Conservation (phyloP, 176 grass and related monocot genomes). For the Musa itinerans region DNA sequence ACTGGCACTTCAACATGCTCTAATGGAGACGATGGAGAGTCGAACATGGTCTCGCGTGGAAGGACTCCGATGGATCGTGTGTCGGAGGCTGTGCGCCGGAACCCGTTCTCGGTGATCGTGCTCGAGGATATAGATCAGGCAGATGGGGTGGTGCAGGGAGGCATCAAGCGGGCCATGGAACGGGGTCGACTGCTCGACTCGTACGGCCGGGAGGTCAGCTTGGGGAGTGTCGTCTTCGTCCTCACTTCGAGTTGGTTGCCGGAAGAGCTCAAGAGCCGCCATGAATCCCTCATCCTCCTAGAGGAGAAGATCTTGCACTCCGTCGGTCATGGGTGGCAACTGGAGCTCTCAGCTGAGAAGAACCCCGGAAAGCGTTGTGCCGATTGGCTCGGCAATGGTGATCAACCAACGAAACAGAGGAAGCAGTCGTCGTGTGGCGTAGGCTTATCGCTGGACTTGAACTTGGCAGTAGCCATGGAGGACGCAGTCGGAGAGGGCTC, state of each 20-base stretch:
- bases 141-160: slow-evolving; percentile 23
- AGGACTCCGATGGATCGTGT: slow-evolving; percentile 44
- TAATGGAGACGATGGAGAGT: slow-evolving; percentile 24
- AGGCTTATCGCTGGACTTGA: slow-evolving; percentile 50
- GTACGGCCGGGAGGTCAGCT: slow-evolving; percentile 36
- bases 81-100: slow-evolving; percentile 41
- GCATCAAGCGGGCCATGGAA: slow-evolving; percentile 41
- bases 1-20: not conserved
- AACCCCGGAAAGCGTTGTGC: slow-evolving; percentile 26
- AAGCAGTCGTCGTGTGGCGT: slow-evolving; percentile 4
- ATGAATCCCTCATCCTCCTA: not conserved
- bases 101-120: slow-evolving; percentile 53
- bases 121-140: slow-evolving; percentile 55
- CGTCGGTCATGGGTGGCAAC: slow-evolving; percentile 26
- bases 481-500: slow-evolving; percentile 39
- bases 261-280: slow-evolving; percentile 14
- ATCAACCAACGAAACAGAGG: slow-evolving; percentile 26
- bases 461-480: slow-evolving; percentile 39
- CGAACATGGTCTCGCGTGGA: slow-evolving; percentile 20
- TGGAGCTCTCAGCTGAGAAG: slow-evolving; percentile 28
- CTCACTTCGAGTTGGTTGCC: slow-evolving; percentile 28
- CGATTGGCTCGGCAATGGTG: slow-evolving; percentile 16
- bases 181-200: slow-evolving; percentile 53
- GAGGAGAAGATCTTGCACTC: slow-evolving; percentile 9
- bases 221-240: slow-evolving; percentile 50